Percentiles rank a stretch among this genome's conserved stretches.
These are phyloP conservation scores for Suillus bovinus DNA, from an alignment of 768 basidiomycete species.

Conservation along the genomic window DNA sequence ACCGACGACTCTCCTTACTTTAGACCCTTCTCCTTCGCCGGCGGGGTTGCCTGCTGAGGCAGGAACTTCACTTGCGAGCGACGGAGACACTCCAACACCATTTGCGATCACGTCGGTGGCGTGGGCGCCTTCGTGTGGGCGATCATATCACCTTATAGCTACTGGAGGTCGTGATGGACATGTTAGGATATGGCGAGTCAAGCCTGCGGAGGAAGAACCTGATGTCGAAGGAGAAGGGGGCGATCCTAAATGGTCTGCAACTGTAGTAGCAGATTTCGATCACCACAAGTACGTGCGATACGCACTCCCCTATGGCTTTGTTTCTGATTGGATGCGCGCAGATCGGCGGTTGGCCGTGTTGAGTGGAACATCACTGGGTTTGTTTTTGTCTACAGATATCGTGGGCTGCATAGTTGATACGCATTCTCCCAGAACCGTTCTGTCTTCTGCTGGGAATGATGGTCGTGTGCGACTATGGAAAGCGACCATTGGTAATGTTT, in stretches of 20 bases:
- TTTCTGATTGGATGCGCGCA: conserved; percentile 27
- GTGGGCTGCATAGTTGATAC: conserved; percentile 8
- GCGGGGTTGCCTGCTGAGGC: conserved; percentile 20
- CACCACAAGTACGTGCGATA: conserved; percentile 63
- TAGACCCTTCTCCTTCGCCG: conserved; percentile 41
- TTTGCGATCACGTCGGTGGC: conserved; percentile 80
- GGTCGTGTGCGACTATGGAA: conserved; percentile 85
- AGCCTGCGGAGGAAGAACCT: conserved; percentile 50
- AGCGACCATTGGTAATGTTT: conserved; percentile 78
- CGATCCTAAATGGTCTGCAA: conserved; percentile 64
- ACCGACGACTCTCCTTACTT: conserved; percentile 64
- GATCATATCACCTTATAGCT: conserved; percentile 93
- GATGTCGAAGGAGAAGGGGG: conserved; percentile 44
- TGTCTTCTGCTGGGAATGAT: conserved; percentile 84
- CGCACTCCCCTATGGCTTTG: not conserved
- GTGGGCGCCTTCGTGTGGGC: conserved; percentile 94
- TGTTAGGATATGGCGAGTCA: conserved; percentile 88
- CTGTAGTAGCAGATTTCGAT: conserved; percentile 82
- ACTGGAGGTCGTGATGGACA: conserved; percentile 86
- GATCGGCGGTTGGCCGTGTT: conserved; percentile 78
- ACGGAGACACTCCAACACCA: conserved; percentile 40
- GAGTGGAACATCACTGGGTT: conserved; percentile 95
- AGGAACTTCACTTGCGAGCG: conserved; percentile 24
- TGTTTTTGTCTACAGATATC: conserved; percentile 6
- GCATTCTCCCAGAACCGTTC: conserved; percentile 60